phyloP scores from a whole-genome alignment of 305 asterid species.

The Fraxinus velutina region DNA sequence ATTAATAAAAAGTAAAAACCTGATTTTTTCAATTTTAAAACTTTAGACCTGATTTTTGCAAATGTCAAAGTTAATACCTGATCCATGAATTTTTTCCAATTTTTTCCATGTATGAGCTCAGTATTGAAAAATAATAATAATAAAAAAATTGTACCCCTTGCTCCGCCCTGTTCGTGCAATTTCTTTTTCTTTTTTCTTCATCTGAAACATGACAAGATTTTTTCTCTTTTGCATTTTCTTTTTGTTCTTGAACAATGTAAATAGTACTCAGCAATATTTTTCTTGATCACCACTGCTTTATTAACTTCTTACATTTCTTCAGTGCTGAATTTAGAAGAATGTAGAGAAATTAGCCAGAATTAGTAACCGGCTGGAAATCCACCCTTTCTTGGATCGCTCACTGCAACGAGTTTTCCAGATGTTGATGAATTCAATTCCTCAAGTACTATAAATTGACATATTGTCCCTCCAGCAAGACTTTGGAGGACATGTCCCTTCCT shows the following conservation, averaged over 20 bases:
- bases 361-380: constrained; percentile 66
- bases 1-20: too few relatives aligned
- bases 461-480: constrained; percentile 50
- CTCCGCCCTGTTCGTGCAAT: background rate
- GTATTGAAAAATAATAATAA: too few relatives aligned
- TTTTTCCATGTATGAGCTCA: too few relatives aligned
- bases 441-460: constrained; percentile 60
- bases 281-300: background rate
- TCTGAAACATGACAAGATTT: background rate
- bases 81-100: too few relatives aligned
- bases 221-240: background rate
- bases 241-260: background rate
- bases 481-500: constrained; percentile 56
- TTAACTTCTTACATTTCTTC: background rate
- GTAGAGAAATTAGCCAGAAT: background rate
- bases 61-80: too few relatives aligned
- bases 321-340: background rate
- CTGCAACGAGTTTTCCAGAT: constrained; percentile 42
- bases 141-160: too few relatives aligned
- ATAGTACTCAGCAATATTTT: background rate
- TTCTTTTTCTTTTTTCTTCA: background rate
- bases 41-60: too few relatives aligned
- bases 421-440: constrained; percentile 30
- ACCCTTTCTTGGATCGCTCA: constrained; percentile 81
- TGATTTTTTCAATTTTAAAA: too few relatives aligned